Conservation (phyloP, 2,329 filamentous ascomycete species). For the Talaromyces atroroseus region DNA sequence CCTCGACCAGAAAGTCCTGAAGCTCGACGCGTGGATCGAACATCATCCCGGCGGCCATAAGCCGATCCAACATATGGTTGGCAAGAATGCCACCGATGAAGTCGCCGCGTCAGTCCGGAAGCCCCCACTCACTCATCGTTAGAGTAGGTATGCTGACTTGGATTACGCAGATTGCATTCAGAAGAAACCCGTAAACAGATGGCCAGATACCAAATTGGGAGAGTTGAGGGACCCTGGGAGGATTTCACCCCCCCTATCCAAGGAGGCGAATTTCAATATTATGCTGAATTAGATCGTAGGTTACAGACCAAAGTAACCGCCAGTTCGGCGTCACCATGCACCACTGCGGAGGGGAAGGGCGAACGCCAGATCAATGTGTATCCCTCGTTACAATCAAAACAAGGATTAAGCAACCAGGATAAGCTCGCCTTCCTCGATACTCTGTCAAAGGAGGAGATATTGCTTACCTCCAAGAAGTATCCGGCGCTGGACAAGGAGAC, state of each 20-base stretch:
- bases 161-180: conserved; percentile 67
- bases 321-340: too few relatives aligned
- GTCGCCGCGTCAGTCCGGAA: conserved; percentile 70
- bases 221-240: conserved; percentile 70
- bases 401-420: too few relatives aligned
- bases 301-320: too few relatives aligned
- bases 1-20: conserved; percentile 72
- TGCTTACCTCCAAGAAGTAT: too few relatives aligned
- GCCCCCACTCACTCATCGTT: too few relatives aligned
- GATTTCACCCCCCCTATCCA: conserved; percentile 92
- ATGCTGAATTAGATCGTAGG: too few relatives aligned
- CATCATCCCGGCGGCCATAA: conserved; percentile 92
- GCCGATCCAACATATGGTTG: conserved; percentile 87
- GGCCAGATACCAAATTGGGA: conserved; percentile 75
- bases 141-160: too few relatives aligned
- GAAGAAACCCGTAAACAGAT: conserved; percentile 68
- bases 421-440: too few relatives aligned
- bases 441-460: too few relatives aligned
- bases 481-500: conserved; percentile 68
- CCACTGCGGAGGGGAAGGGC: too few relatives aligned
- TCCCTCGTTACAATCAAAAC: too few relatives aligned
- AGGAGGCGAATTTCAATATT: conserved; percentile 74
- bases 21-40: conserved; percentile 78
- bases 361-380: too few relatives aligned
- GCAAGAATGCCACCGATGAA: conserved; percentile 89